Base-by-base conservation (phyloP, 345 rosid genomes). In the Luvunga scandens region DNA sequence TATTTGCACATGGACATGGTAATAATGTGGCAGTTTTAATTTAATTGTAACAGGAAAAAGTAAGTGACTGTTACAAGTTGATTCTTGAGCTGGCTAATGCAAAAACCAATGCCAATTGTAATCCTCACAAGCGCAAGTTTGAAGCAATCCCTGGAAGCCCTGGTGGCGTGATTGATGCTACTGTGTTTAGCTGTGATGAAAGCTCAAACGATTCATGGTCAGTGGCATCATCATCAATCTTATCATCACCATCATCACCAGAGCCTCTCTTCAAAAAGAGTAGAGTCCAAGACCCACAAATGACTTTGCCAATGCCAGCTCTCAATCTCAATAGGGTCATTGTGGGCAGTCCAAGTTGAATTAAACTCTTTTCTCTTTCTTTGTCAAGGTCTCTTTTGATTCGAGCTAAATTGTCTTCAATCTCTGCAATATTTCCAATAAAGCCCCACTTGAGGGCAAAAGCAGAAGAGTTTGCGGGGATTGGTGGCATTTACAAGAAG, bases 121-220 rank as follows among this genome's bases (percentile, higher is more conserved):
- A 78, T 60, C 78, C 45, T 38, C 60, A 42, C 62, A 97, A 91
- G 89, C 95, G 99, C 25, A 94, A 93, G 80, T 76, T n/a, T 6
- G 83, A 79, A 7, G 71, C 79, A 24, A 59, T 80, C 59, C 86
- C 90, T 2, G 77, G 87, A 69, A 90, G 97, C 78, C 94, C 95
- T 4, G 89, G 90, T 57, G 87, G 93, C 4, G 97, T 89, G 42
- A 90, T 93, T 25, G 92, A 90, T 77, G 78, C 90, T 71, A 75
- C 90, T 9, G 75, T 79, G 66, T 87, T 90, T 55, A 84, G 89
- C 85, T 83, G 86, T 55, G 84, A 86, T 42, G 86, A 81, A 38
- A 79, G 87, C 81, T 89, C 90, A 5, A 82, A 83, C 79, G 89
- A 87, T 69, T 84, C 90, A 7, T 86, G 92, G 88, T 78, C 81